Evolutionary conservation across 2,329 filamentous ascomycete species (phyloP), one percentile per base, ranked within the genome.

Genomic region (Triangularia verruculosa): DNA sequence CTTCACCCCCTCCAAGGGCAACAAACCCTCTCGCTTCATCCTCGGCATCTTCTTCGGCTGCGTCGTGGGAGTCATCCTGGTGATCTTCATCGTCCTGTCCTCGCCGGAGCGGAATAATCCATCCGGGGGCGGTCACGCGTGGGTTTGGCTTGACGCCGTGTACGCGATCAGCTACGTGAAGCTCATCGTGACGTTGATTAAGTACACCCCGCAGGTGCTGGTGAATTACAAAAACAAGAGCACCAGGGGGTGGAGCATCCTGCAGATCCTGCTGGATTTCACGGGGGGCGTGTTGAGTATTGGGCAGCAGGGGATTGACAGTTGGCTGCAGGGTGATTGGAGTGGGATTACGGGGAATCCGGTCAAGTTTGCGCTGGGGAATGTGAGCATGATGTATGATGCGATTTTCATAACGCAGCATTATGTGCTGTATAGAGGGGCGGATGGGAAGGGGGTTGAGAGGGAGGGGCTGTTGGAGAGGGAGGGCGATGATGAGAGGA

Each of bases 271-370:
- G 55, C 82, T 97, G 9, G 95, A 98, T 74, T 83, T 97, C 64
- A 79, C 82, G 1, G 95, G 95, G 39, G 93, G 94, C 34, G 73
- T 95, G 17, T 79, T 98, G 57, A 96, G 92, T 64, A 83, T 97
- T 59, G 78, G 85, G 2, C 95, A 99, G 77, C 84, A 96, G 66
- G 78, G 89, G 22, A 88, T 98, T 66, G 95, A 98, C 78, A 93
- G 92, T 64, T 92, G 89, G 64, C 78, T 96, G 39, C 88, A 95
- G 75, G 84, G 83, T 61, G 92, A 97, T 78, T 97, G 94, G 93
- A 90, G 89, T 56, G 95, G 94, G 22, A 82, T 98, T 63, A 93
- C 89, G 0, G 94, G 93, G 1, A 98, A 98, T 75, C 92, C 93
- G 0, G 89, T 95, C 70, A 99, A 98, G 79, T 87, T 98, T 64